These are phyloP conservation scores for Populus alba DNA, from an alignment of 345 rosid species.

Conservation along the genomic window DNA sequence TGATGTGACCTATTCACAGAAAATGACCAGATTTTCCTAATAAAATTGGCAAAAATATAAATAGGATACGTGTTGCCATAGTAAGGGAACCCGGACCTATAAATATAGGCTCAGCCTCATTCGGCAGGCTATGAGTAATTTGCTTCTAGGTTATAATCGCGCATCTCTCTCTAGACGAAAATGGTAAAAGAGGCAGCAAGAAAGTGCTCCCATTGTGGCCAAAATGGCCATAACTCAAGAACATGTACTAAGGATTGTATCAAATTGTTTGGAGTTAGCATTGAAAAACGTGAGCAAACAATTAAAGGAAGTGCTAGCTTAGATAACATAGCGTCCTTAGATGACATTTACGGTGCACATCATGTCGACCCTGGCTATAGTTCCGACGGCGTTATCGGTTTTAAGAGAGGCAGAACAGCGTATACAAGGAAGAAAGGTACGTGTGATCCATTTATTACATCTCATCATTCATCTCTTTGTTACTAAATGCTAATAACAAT, in stretches of 20 bases:
- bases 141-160: no score
- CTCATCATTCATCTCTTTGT: no score
- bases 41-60: not conserved
- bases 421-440: slow-evolving; percentile 45
- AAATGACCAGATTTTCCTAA: not conserved
- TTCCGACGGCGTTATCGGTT: slow-evolving; percentile 52
- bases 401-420: slow-evolving; percentile 19
- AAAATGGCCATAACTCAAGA: slow-evolving; percentile 50
- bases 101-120: not conserved
- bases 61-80: not conserved
- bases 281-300: slow-evolving; percentile 28
- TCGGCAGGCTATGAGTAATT: no score
- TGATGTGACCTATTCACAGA: not conserved
- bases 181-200: slow-evolving; percentile 36
- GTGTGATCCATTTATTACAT: no score
- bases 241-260: slow-evolving; percentile 38
- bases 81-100: not conserved
- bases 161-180: not conserved
- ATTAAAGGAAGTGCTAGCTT: slow-evolving; percentile 46
- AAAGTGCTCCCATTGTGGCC: slow-evolving; percentile 49
- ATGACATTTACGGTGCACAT: slow-evolving; percentile 15
- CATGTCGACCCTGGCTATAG: slow-evolving; percentile 39
- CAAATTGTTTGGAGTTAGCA: slow-evolving; percentile 58
- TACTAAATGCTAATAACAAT: no score
- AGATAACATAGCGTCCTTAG: slow-evolving; percentile 31